Base-by-base conservation (phyloP, 225 moss, liverwort and hornwort species). In the Antitrichia curtipendula region DNA sequence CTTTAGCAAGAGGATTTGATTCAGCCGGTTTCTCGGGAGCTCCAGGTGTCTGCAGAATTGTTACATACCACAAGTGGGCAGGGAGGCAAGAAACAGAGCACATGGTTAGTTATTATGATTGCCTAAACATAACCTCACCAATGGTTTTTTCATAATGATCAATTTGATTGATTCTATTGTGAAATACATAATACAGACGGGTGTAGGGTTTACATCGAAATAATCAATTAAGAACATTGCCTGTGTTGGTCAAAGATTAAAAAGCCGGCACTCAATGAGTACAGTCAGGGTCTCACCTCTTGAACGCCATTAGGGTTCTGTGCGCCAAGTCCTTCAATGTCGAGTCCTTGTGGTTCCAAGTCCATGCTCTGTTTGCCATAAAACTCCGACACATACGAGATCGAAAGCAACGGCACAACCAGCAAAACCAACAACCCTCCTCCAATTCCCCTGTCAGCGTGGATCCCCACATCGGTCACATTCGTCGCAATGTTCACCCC, bases 401-500 rank as follows among this genome's bases (percentile, higher is more conserved):
- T 89, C 2, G 53, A 27, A 16, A 93, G 80, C 49, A 91, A 82
- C 2, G 93, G 93, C 2, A 77, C 69, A 4, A 81, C 53, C 57
- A 93, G 87, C 24, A 93, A 87, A 27, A 92, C 65, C 23, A 90
- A 38, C 86, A 92, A 72, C 25, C 91, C 93, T 7, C 74, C 90
- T 29, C 91, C 93, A 24, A 91, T 89, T 12, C 64, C 75, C 3
- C 93, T 89, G 65, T 92, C 80, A 4, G 87, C 85, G 5, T 24
- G 8, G 23, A 79, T 17, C 6, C 65, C 59, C 8, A 93, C 80
- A 17, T 49, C 60, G 20, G 87, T 89, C 45, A 90, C 16, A 59
- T 87, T 93, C 4, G 69, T 87, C 9, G 91, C 93, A 45, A 92
- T 75, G 66, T 83, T 86, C 23, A 91, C 90, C 5, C 91, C 93